Conservation (phyloP, 257 asterid genomes). For the Osmanthus fragrans region DNA sequence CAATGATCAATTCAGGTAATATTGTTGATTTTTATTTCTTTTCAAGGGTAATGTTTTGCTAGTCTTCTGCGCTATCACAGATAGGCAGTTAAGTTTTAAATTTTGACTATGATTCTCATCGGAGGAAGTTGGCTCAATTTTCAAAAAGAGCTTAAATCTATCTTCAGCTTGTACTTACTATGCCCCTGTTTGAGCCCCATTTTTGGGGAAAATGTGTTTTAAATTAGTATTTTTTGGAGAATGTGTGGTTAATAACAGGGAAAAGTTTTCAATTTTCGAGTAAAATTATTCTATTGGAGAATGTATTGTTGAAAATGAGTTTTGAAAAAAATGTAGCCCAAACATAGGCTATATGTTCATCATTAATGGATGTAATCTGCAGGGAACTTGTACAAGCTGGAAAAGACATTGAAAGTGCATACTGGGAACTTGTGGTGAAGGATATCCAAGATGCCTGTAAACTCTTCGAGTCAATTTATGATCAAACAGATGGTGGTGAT, state of each 20-base stretch:
- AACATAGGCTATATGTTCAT: not conserved
- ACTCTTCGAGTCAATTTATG: constrained; percentile 87
- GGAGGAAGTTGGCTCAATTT: constrained; percentile 18
- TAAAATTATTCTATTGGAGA: too few species aligned
- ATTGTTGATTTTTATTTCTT: constrained; percentile 18
- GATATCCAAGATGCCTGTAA: constrained; percentile 99
- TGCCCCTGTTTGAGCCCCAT: too few species aligned
- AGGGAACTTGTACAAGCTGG: constrained; percentile 95
- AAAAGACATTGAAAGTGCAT: constrained; percentile 83
- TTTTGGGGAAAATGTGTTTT: too few species aligned
- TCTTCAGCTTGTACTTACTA: not conserved
- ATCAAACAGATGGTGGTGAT: constrained; percentile 85
- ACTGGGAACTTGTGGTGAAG: constrained; percentile 98
- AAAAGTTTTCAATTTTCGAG: too few species aligned
- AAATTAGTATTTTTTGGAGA: too few species aligned
- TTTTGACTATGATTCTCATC: not conserved
- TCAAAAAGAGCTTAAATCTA: constrained; percentile 1
- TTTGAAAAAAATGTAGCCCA: too few species aligned
- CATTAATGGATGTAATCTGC: constrained; percentile 23
- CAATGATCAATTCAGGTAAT: constrained; percentile 92
- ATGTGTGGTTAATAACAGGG: too few species aligned
- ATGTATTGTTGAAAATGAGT: too few species aligned
- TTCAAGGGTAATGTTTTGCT: constrained; percentile 11
- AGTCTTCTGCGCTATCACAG: not conserved
- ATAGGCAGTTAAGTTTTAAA: not conserved